phyloP scores from a whole-genome alignment of 805 yeast genomes.

The Lipomyces yamadae region DNA sequence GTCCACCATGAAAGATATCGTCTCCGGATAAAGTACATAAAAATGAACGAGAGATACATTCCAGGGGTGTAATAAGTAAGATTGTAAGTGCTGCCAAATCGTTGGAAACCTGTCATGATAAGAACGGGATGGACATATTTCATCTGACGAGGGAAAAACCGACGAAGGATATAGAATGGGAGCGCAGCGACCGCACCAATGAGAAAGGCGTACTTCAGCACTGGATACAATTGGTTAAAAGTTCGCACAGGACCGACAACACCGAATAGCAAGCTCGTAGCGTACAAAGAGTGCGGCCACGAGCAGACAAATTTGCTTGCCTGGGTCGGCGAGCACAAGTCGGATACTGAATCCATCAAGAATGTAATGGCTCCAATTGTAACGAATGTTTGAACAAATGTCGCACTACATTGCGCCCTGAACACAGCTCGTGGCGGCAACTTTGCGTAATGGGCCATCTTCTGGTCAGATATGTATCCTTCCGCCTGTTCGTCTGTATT shows the following conservation, averaged over 20 bases:
- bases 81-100: slow-evolving; percentile 26
- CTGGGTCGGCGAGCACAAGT: slow-evolving; percentile 49
- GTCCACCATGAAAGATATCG: slow-evolving; percentile 61
- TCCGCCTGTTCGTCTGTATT: slow-evolving; percentile 60
- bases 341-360: slow-evolving; percentile 44
- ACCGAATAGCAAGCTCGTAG: slow-evolving; percentile 62
- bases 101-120: slow-evolving; percentile 22
- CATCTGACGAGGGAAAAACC: slow-evolving; percentile 12
- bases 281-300: slow-evolving; percentile 50
- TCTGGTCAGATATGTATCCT: slow-evolving; percentile 59
- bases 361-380: slow-evolving; percentile 56
- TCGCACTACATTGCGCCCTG: slow-evolving; percentile 54
- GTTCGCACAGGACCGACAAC: slow-evolving; percentile 61
- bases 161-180: slow-evolving; percentile 23
- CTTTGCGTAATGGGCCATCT: slow-evolving; percentile 67
- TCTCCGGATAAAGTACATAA: slow-evolving; percentile 51
- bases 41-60: slow-evolving; percentile 46
- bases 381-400: slow-evolving; percentile 52
- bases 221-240: slow-evolving; percentile 37
- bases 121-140: slow-evolving; percentile 30
- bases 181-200: slow-evolving; percentile 33
- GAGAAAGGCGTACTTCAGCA: slow-evolving; percentile 34
- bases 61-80: slow-evolving; percentile 34
- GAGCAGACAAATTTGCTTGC: slow-evolving; percentile 52
- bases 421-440: slow-evolving; percentile 66